Evolutionary conservation across 2,329 filamentous ascomycete genomes (phyloP).

Genomic region (Mycosphaerella arachidis): DNA sequence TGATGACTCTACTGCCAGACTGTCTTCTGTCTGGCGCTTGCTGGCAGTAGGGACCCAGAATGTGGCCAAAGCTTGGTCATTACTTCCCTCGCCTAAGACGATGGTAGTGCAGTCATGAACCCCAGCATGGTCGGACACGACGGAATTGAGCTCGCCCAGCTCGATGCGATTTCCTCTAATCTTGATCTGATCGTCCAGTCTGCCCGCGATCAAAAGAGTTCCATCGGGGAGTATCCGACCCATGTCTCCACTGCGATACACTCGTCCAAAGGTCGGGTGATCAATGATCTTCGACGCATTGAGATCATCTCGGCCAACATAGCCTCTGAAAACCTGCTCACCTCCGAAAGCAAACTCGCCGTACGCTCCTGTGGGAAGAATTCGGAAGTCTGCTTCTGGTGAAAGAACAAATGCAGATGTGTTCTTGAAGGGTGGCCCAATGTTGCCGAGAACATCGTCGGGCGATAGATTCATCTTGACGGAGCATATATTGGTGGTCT

Average conservation of each 20-base stretch:
- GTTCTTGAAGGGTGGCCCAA: conserved; percentile 70
- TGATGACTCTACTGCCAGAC: conserved; percentile 1
- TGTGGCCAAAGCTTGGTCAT: conserved; percentile 55
- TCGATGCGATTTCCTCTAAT: conserved; percentile 77
- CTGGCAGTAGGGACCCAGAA: conserved; percentile 60
- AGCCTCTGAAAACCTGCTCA: conserved; percentile 71
- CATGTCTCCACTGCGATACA: conserved; percentile 80
- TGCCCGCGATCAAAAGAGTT: conserved; percentile 66
- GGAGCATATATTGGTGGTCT: conserved; percentile 84
- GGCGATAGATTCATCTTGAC: conserved; percentile 57
- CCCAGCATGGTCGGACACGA: conserved; percentile 49
- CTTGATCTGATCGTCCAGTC: conserved; percentile 76
- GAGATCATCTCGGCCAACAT: conserved; percentile 61
- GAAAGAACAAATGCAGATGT: conserved; percentile 67
- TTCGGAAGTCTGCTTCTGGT: conserved; percentile 40
- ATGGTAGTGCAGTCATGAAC: conserved; percentile 63
- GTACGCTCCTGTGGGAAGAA: conserved; percentile 65
- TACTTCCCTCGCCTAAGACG: conserved; percentile 44
- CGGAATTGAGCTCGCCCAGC: conserved; percentile 66
- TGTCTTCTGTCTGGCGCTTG: background rate
- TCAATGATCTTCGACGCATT: conserved; percentile 64
- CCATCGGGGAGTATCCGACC: conserved; percentile 75
- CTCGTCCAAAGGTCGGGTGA: conserved; percentile 62
- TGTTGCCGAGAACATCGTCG: conserved; percentile 63
- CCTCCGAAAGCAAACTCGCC: conserved; percentile 87